These are phyloP conservation scores for Penicillium sp. DNA, from an alignment of 2,329 filamentous ascomycete species.

Conservation along the genomic window DNA sequence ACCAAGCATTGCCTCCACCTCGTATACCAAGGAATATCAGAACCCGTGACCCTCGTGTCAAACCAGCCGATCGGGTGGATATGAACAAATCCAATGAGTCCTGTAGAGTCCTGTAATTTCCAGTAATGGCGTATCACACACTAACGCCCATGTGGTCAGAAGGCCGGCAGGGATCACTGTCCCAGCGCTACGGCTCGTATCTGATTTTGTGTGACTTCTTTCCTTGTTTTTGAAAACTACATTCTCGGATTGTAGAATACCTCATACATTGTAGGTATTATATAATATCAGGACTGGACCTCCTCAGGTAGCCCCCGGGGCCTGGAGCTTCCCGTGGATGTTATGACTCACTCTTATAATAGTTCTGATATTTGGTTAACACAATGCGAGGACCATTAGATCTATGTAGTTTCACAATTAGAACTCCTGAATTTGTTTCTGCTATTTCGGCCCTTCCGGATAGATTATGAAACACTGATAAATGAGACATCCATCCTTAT, in stretches of 20 bases:
- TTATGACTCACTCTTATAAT: neutral
- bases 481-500: neutral
- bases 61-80: slow-evolving; percentile 5
- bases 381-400: neutral
- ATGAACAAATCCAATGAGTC: neutral
- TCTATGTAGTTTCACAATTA: neutral
- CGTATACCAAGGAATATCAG: neutral
- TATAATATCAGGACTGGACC: too few species aligned
- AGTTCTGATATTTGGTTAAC: neutral
- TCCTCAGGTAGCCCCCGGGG: too few species aligned
- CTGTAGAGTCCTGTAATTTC: neutral
- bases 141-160: slow-evolving; percentile 15
- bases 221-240: neutral
- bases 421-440: neutral
- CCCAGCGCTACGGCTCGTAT: slow-evolving; percentile 6
- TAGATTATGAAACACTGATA: too few species aligned
- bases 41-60: slow-evolving; percentile 4
- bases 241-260: neutral
- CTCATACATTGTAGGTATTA: neutral
- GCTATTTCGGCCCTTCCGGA: neutral
- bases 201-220: neutral
- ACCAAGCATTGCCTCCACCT: neutral
- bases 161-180: neutral
- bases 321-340: neutral
- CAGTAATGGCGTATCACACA: slow-evolving; percentile 1